Conservation (phyloP, 352 stramenopile species). For the Pythium guiyangense region DNA sequence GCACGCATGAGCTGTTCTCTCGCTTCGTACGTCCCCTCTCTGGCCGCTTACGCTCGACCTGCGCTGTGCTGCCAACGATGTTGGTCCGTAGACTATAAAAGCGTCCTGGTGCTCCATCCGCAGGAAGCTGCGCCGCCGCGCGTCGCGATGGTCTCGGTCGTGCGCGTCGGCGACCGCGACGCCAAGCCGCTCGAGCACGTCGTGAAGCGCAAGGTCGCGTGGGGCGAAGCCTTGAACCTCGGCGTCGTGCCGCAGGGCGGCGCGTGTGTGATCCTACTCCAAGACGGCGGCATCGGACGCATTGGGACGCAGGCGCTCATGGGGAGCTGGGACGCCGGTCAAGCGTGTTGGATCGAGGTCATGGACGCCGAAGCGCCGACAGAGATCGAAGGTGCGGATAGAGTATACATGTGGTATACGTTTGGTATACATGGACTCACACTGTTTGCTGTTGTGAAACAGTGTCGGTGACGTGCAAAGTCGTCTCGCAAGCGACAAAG, state of each 20-base stretch:
- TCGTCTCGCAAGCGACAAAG: constrained; percentile 37
- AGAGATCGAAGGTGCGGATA: constrained; percentile 51
- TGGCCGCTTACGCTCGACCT: constrained; percentile 9
- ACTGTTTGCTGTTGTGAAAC: background rate
- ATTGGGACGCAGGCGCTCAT: constrained; percentile 82
- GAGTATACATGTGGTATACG: background rate
- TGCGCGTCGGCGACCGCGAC: constrained; percentile 55
- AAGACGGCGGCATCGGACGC: constrained; percentile 61
- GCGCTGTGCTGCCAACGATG: background rate
- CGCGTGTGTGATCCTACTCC: constrained; percentile 75
- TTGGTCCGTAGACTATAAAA: constrained; percentile 66
- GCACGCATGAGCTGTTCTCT: constrained; percentile 76
- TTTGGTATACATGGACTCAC: background rate
- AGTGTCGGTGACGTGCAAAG: constrained; percentile 76
- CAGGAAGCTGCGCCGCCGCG: constrained; percentile 68
- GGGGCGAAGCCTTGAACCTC: constrained; percentile 60
- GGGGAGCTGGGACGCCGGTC: constrained; percentile 79
- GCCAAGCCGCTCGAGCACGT: constrained; percentile 59
- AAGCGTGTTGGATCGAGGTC: constrained; percentile 75
- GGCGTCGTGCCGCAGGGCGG: constrained; percentile 74
- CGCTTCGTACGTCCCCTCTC: constrained; percentile 64
- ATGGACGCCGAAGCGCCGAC: constrained; percentile 54
- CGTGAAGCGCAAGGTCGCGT: constrained; percentile 65
- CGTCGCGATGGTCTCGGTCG: constrained; percentile 74
- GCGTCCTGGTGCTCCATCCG: constrained; percentile 58